Conservation (phyloP, 176 grass and related monocot species). For the Oryza meridionalis region DNA sequence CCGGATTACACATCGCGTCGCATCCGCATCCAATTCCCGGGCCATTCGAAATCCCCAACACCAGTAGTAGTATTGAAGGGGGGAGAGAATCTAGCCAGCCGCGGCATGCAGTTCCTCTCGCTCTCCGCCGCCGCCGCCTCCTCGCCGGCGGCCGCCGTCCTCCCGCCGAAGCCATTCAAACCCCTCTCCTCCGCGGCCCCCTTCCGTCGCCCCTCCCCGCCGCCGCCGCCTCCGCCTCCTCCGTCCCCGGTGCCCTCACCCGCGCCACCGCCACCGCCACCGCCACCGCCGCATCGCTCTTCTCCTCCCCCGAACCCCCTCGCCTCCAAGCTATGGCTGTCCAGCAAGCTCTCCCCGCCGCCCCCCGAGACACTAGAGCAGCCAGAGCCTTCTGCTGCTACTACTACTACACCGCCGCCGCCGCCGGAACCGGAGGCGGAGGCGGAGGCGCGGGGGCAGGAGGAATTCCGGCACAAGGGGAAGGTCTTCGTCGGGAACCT, state of each 20-base stretch:
- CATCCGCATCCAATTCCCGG: slow-evolving; percentile 9
- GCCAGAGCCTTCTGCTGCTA: not conserved
- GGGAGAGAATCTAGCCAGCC: not conserved
- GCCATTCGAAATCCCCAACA: slow-evolving; percentile 11
- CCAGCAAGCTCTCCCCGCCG: slow-evolving; percentile 77
- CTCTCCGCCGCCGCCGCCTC: slow-evolving; percentile 44
- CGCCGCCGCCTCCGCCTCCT: not conserved
- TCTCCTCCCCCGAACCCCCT: slow-evolving; percentile 56
- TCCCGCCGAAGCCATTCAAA: slow-evolving; percentile 44
- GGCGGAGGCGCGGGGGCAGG: not conserved
- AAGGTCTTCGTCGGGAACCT: slow-evolving; percentile 95
- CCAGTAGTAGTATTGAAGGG: not conserved
- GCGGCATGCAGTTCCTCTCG: slow-evolving; percentile 48
- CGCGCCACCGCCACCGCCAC: not conserved
- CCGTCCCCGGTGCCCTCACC: slow-evolving; percentile 13
- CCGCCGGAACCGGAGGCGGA: not conserved
- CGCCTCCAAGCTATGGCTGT: slow-evolving; percentile 85
- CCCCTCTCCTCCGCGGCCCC: slow-evolving; percentile 39
- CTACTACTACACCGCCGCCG: not conserved
- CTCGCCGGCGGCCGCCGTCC: slow-evolving; percentile 5
- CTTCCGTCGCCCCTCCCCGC: slow-evolving; percentile 45
- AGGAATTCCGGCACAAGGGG: slow-evolving; percentile 63
- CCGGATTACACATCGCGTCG: not conserved
- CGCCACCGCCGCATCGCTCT: not conserved
- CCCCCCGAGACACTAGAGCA: slow-evolving; percentile 24